A percentile compares a stretch with the other conserved stretches of the same genome.
These are phyloP conservation scores for Apophysomyces ossiformis DNA, from an alignment of 371 early-diverging fungal genomes.

Conservation along the genomic window DNA sequence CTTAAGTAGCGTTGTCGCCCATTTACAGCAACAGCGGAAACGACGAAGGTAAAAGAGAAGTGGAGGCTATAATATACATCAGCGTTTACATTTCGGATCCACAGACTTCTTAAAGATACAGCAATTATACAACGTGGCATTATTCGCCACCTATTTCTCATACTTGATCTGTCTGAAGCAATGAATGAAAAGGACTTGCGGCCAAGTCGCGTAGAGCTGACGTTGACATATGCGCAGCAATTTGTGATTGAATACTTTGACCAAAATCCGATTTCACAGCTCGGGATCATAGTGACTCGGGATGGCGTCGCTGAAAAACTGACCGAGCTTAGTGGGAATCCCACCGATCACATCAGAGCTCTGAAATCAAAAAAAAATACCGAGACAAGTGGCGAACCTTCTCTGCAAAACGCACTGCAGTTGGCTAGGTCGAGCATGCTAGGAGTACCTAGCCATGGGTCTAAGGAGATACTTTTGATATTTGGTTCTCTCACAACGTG, in stretches of 20 bases:
- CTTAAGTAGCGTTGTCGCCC: constrained; percentile 76
- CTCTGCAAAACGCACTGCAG: constrained; percentile 90
- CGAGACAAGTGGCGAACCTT: constrained; percentile 89
- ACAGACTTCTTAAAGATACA: constrained; percentile 73
- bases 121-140: constrained; percentile 91
- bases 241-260: constrained; percentile 92
- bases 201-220: constrained; percentile 79
- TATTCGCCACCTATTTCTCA: constrained; percentile 84
- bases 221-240: constrained; percentile 67
- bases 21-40: constrained; percentile 76
- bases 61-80: neutral
- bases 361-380: constrained; percentile 67
- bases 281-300: constrained; percentile 86
- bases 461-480: constrained; percentile 85
- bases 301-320: constrained; percentile 89
- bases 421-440: constrained; percentile 71
- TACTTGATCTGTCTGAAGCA: constrained; percentile 83
- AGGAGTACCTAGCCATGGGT: constrained; percentile 92
- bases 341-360: constrained; percentile 76
- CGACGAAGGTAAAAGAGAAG: constrained; percentile 61
- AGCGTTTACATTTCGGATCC: neutral
- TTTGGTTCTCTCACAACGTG: constrained; percentile 90
- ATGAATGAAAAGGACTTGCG: constrained; percentile 88
- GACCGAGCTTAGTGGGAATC: constrained; percentile 84
- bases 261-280: constrained; percentile 93